These are phyloP conservation scores for Tillandsia fasciculata DNA, from an alignment of 176 grass and related monocot species.

Conservation along the genomic window DNA sequence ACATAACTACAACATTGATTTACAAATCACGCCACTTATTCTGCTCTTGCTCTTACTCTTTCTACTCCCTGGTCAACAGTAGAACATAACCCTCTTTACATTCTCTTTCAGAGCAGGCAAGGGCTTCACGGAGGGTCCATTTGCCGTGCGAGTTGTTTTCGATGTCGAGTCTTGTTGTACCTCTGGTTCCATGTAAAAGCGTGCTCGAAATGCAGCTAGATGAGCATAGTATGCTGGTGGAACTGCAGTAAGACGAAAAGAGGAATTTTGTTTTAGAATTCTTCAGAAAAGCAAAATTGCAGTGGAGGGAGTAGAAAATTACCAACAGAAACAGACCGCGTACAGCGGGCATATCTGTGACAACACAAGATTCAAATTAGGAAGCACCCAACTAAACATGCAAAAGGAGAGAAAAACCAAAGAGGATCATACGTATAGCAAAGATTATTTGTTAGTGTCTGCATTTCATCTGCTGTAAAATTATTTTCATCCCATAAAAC, in stretches of 20 bases:
- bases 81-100: slow-evolving; percentile 99
- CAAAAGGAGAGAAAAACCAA: not conserved
- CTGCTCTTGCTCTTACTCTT: not conserved
- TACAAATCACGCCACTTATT: not conserved
- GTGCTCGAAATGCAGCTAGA: slow-evolving; percentile 84
- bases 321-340: slow-evolving; percentile 95
- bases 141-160: slow-evolving; percentile 35
- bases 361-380: not conserved
- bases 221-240: slow-evolving; percentile 98
- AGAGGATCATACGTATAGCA: slow-evolving; percentile 81
- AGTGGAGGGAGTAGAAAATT: slow-evolving; percentile 9
- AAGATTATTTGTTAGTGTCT: slow-evolving; percentile 99
- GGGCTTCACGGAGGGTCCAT: slow-evolving; percentile 62
- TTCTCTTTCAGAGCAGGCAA: slow-evolving; percentile 90
- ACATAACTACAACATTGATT: slow-evolving; percentile 45
- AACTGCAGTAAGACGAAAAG: slow-evolving; percentile 26
- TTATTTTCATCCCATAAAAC: slow-evolving; percentile 70
- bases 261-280: too few relatives aligned
- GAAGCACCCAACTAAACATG: not conserved
- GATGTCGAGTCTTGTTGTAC: slow-evolving; percentile 41
- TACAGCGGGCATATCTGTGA: slow-evolving; percentile 92
- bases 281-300: not conserved
- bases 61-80: slow-evolving; percentile 45
- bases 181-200: slow-evolving; percentile 95
- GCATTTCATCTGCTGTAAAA: slow-evolving; percentile 75